Evolutionary conservation across 1,284 basidiomycete species (phyloP), one percentile per base, ranked within the genome.

Genomic region (Singerocomus rubriflavus): DNA sequence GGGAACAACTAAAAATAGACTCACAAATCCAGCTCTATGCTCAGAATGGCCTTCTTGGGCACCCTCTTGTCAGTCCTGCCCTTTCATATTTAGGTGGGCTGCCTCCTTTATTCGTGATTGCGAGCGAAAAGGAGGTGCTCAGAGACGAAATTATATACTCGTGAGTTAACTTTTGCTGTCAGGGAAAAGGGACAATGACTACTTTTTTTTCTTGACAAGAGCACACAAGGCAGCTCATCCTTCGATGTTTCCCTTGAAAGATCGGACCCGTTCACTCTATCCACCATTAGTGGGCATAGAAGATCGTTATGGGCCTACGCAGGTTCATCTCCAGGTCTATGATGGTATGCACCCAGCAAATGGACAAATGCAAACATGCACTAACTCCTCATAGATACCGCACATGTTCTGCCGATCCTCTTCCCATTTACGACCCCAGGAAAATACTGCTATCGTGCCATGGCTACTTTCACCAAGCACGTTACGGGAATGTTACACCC

Each of bases 211-310:
- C 14, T 12, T 40, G 44, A 56, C 12, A 57, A 96, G 93, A 13
- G 94, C 96, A 0, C 95, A 98, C 65, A 93, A 89, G 61, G 96
- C 96, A 12, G 92, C 92, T 2, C 72, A 91, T 64, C 96, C 96
- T 0, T 80, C 82, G 0, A 74, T 74, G 55, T 94, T 84, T 62
- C 86, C 88, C 0, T 61, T 91, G 6, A 79, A 76, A 42, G 78
- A 88, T 0, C 78, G 82, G 31, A 73, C 80, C 2, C 74, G 79
- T 46, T 67, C 72, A 27, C 57, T 93, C 50, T 86, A 92, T 57
- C 88, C 91, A 6, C 64, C 75, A 4, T 67, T 93, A 17, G 60
- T 78, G 16, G 83, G 78, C 1, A 87, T 92, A 53, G 88, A 89
- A 63, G 66, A 71, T 21, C 74, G 76, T 10, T 76, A 77, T 60